Evolutionary conservation across 805 yeast species (phyloP), one percentile per base, ranked within the genome.

Genomic region (Deakozyma indianensis): DNA sequence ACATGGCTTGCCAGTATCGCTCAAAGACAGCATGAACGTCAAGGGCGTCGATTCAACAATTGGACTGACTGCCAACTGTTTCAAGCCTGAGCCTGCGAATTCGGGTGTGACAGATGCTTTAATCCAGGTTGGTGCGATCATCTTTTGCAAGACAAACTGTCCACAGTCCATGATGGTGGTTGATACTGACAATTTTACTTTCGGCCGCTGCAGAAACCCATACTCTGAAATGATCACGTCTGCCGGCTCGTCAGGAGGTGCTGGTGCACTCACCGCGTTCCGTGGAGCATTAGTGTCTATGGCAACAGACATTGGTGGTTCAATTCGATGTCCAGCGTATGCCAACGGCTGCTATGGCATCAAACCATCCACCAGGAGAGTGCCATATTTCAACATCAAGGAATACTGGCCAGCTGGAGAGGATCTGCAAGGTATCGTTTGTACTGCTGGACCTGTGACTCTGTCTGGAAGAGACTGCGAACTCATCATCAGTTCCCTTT

Each of bases 1-100:
- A 41, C 84, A 79, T 52, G 86, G 86, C 1, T 60, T 79, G 23
- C 86, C 85, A 2, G 62, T 78, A 23, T 75, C 82, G 0, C 64
- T 78, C 46, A 78, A 78, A 53, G 78, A 73, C 49, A 66, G 68
- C 43, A 59, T 70, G 45, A 65, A 70, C 47, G 53, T 76, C 45
- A 61, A 61, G 45, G 80, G 78, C 2, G 65, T 66, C 21, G 70
- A 70, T 5, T 63, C 79, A 2, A 57, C 74, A 14, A 59, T 73
- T 50, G 81, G 80, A 3, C 67, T 68, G 48, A 71, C 70, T 41
- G 64, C 65, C 15, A 65, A 60, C 52, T 58, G 68, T 16, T 62
- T 61, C 43, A 56, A 64, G 42, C 70, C 65, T 40, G 58, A 51
- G 23, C 43, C 47, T 28, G 47, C 62, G 15, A 58, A 54, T 21